Percentiles rank a stretch among this genome's conserved stretches.
Conservation (phyloP, 2,329 filamentous ascomycete species). For the Knufia fluminis region DNA sequence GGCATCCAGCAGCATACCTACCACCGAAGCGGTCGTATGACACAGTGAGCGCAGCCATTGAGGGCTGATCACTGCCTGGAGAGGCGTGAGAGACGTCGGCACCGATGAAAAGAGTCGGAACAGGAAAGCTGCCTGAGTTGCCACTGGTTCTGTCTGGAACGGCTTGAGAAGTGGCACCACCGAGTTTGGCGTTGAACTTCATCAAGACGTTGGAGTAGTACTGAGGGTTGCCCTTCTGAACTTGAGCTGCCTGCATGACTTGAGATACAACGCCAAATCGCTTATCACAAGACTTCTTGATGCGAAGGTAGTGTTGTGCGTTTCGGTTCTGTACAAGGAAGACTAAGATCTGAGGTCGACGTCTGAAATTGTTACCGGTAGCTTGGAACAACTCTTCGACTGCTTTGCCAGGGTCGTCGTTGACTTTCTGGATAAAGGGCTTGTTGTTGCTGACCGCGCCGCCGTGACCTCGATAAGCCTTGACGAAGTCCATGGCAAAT, state of each 20-base stretch:
- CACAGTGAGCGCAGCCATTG: conserved; percentile 79
- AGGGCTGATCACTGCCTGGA: conserved; percentile 55
- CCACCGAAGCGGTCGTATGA: conserved; percentile 62
- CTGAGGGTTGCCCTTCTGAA: conserved; percentile 61
- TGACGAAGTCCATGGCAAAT: conserved; percentile 53
- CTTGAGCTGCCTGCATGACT: conserved; percentile 63
- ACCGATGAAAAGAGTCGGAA: conserved; percentile 73
- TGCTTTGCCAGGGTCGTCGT: conserved; percentile 42
- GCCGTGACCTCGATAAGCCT: conserved; percentile 53
- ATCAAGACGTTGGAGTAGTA: conserved; percentile 91
- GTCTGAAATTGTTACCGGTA: conserved; percentile 45
- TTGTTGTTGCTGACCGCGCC: conserved; percentile 43
- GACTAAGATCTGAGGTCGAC: conserved; percentile 65
- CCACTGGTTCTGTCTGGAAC: conserved; percentile 29
- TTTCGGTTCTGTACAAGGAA: conserved; percentile 67
- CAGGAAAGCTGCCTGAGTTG: conserved; percentile 24
- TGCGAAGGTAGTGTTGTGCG: conserved; percentile 62
- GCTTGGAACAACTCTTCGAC: conserved; percentile 48
- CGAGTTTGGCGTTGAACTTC: conserved; percentile 95
- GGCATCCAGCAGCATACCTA: conserved; percentile 67
- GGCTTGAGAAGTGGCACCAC: conserved; percentile 60
- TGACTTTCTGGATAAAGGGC: conserved; percentile 37
- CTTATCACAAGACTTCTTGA: conserved; percentile 86
- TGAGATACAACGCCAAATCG: conserved; percentile 77
- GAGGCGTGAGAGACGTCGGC: conserved; percentile 81